Percentiles rank a stretch among this genome's conserved stretches.
Conservation (phyloP, 148 eudicot species). For the Suaeda aralocaspica region DNA sequence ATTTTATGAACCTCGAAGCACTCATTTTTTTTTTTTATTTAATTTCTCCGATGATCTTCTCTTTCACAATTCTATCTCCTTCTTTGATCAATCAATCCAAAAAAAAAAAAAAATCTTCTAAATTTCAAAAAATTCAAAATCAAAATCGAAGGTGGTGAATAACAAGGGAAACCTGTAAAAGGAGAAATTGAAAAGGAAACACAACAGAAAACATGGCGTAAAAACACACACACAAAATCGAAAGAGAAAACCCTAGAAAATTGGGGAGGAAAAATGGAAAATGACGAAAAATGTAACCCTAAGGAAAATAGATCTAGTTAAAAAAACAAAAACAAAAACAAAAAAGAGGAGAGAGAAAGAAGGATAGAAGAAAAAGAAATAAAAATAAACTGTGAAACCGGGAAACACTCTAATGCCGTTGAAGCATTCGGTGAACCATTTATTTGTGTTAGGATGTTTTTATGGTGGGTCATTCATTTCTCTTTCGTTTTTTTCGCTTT, state of each 20-base stretch:
- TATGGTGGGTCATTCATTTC: background rate
- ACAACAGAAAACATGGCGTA: background rate
- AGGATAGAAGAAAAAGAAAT: background rate
- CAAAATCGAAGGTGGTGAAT: constrained; percentile 9
- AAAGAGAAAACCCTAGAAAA: background rate
- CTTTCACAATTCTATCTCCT: background rate
- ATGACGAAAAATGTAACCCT: constrained; percentile 28
- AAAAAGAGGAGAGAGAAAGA: constrained; percentile 18
- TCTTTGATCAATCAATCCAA: background rate
- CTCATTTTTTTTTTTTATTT: constrained; percentile 45
- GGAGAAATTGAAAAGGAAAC: constrained; percentile 6
- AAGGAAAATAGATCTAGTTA: constrained; percentile 33
- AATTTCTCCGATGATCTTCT: background rate
- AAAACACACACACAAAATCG: background rate
- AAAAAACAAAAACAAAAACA: too few relatives aligned
- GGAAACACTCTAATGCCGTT: constrained; percentile 48
- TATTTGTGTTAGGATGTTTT: background rate
- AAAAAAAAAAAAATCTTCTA: background rate
- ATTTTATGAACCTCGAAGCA: constrained; percentile 89
- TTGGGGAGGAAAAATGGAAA: background rate
- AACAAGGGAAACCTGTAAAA: constrained; percentile 18
- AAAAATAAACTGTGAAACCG: constrained; percentile 26
- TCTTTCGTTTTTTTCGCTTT: constrained; percentile 16
- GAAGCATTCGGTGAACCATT: constrained; percentile 36
- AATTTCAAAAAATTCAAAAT: background rate